These are phyloP conservation scores for Clarireedia hainanense DNA, from an alignment of 2,329 filamentous ascomycete species.

Conservation along the genomic window DNA sequence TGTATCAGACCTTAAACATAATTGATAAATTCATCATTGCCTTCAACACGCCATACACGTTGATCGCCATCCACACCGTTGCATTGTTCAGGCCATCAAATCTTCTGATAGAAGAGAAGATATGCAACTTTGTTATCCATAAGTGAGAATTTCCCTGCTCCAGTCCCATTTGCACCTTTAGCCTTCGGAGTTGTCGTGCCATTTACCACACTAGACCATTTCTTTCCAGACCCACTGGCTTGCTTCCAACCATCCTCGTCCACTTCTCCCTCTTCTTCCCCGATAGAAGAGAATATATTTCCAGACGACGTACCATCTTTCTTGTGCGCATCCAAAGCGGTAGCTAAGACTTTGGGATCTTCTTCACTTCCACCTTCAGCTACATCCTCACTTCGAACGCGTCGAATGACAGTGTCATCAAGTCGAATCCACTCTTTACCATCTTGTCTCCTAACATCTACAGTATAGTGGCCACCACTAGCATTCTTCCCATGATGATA, in stretches of 20 bases:
- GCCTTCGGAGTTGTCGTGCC: constrained; percentile 51
- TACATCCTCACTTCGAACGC: constrained; percentile 80
- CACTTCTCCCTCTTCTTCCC: constrained; percentile 57
- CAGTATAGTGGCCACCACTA: constrained; percentile 92
- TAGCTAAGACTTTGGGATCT: constrained; percentile 59
- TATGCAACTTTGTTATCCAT: constrained; percentile 98
- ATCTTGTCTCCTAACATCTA: constrained; percentile 92
- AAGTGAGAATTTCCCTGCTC: constrained; percentile 40
- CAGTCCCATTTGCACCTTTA: constrained; percentile 38
- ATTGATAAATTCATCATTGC: background rate
- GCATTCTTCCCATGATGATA: constrained; percentile 98
- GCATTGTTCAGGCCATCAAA: constrained; percentile 15
- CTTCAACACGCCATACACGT: background rate
- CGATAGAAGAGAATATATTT: constrained; percentile 67
- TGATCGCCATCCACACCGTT: background rate
- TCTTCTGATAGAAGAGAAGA: constrained; percentile 79
- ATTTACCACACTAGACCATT: constrained; percentile 66
- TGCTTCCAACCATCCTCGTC: constrained; percentile 78
- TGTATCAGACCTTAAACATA: background rate
- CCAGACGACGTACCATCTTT: constrained; percentile 41
- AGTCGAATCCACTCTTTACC: constrained; percentile 93
- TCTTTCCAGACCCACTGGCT: constrained; percentile 65
- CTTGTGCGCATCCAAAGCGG: constrained; percentile 59
- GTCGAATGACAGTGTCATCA: constrained; percentile 85
- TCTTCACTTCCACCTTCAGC: constrained; percentile 80